Conservation (phyloP, 2,329 filamentous ascomycete species). For the Diaporthe vaccinii region DNA sequence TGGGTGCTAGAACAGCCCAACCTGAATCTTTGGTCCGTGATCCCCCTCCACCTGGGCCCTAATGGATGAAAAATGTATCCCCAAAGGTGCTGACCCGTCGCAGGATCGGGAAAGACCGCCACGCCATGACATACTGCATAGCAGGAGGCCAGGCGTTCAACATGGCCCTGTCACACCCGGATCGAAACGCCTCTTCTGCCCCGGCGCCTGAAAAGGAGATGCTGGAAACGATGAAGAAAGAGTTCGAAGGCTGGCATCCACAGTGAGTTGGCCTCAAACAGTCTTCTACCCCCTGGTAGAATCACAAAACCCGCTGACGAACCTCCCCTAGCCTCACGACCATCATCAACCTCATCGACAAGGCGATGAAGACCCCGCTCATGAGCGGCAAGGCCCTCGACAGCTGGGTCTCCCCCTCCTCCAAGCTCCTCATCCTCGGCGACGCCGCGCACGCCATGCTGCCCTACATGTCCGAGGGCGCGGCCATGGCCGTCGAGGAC, state of each 20-base stretch:
- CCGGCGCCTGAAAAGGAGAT: conserved; percentile 46
- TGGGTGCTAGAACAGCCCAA: conserved; percentile 56
- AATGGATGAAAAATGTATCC: neutral
- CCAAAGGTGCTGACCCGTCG: neutral
- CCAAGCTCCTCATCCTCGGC: conserved; percentile 54
- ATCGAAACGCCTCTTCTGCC: conserved; percentile 50
- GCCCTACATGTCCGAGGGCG: conserved; percentile 59
- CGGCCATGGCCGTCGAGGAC: conserved; percentile 60
- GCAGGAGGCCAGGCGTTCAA: conserved; percentile 58
- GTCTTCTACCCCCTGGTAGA: too few species aligned
- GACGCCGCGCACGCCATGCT: conserved; percentile 60
- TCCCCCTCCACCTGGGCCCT: too few species aligned
- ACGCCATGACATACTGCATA: conserved; percentile 62
- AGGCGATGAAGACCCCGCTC: conserved; percentile 52
- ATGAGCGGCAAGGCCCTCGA: conserved; percentile 46
- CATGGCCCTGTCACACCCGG: conserved; percentile 60
- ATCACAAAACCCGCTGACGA: neutral
- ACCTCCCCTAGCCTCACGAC: conserved; percentile 47
- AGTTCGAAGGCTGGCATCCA: conserved; percentile 52
- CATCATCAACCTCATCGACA: conserved; percentile 52
- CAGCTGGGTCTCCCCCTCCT: conserved; percentile 48
- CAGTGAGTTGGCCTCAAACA: conserved; percentile 43
- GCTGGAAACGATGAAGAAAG: conserved; percentile 50
- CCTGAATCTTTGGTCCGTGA: conserved; percentile 54
- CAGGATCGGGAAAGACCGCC: conserved; percentile 57